Conservation (phyloP, 169 alveolate species). For the Cryptosporidium meleagridis region DNA sequence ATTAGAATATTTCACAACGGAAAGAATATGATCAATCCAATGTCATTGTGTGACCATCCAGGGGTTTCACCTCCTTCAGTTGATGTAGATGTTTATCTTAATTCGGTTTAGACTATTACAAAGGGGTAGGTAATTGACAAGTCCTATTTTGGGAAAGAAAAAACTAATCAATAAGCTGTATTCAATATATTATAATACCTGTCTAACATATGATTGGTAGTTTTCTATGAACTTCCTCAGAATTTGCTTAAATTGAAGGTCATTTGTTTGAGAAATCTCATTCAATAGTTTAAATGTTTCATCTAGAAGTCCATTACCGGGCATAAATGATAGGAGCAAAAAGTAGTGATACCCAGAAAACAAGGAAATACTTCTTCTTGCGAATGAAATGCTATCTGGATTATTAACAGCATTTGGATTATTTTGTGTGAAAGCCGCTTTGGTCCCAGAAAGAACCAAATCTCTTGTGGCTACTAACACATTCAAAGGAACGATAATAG, state of each 20-base stretch:
- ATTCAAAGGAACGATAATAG: constrained; percentile 4
- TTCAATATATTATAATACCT: constrained; percentile 57
- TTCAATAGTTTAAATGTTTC: constrained; percentile 32
- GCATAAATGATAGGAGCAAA: constrained; percentile 5
- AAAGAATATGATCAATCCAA: constrained; percentile 77
- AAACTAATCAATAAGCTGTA: constrained; percentile 7
- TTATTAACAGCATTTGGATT: background rate
- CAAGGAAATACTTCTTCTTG: constrained; percentile 22
- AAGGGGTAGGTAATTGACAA: background rate
- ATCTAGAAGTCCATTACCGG: constrained; percentile 40
- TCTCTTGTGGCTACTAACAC: constrained; percentile 9
- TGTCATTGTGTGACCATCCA: constrained; percentile 79
- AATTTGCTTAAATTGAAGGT: constrained; percentile 9
- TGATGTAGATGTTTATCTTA: constrained; percentile 70
- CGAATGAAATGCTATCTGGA: background rate
- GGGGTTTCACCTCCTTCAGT: constrained; percentile 78
- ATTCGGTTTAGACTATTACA: background rate
- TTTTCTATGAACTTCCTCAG: constrained; percentile 34
- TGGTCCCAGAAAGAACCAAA: constrained; percentile 66
- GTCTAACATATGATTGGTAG: constrained; percentile 68
- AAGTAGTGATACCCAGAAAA: constrained; percentile 64
- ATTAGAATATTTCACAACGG: constrained; percentile 70
- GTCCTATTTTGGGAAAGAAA: background rate
- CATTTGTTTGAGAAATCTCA: constrained; percentile 11
- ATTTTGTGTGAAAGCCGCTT: constrained; percentile 21